These are phyloP conservation scores for Pseudogymnoascus pannorum DNA, from an alignment of 2,329 filamentous ascomycete genomes.

Conservation along the genomic window DNA sequence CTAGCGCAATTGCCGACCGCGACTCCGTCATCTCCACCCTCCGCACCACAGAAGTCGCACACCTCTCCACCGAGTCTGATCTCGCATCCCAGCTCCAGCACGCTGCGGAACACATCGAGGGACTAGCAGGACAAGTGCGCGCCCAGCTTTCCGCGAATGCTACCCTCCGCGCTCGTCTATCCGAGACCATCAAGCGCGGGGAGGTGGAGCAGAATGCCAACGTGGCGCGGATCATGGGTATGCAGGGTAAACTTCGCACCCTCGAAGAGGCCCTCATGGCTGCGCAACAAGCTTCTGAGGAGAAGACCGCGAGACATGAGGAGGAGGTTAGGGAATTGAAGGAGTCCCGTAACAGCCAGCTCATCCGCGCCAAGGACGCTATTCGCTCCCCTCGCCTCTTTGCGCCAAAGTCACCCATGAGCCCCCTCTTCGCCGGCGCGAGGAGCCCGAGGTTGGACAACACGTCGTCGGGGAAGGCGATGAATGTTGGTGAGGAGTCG, in stretches of 20 bases:
- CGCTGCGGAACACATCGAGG: slow-evolving; percentile 70
- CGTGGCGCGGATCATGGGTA: slow-evolving; percentile 70
- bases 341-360: slow-evolving; percentile 68
- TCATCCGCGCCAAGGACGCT: slow-evolving; percentile 62
- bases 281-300: slow-evolving; percentile 82
- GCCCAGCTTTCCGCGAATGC: slow-evolving; percentile 74
- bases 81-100: slow-evolving; percentile 64
- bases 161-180: slow-evolving; percentile 66
- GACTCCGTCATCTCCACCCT: slow-evolving; percentile 61
- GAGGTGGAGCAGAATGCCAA: slow-evolving; percentile 77
- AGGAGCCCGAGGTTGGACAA: slow-evolving; percentile 48
- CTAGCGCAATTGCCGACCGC: slow-evolving; percentile 62
- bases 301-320: slow-evolving; percentile 74
- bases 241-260: slow-evolving; percentile 71
- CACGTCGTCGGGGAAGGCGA: slow-evolving; percentile 45
- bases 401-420: slow-evolving; percentile 52
- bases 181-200: slow-evolving; percentile 72
- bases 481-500: slow-evolving; percentile 61
- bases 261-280: slow-evolving; percentile 79
- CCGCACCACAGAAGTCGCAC: slow-evolving; percentile 47
- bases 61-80: slow-evolving; percentile 52
- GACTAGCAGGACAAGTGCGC: slow-evolving; percentile 70
- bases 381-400: slow-evolving; percentile 41
- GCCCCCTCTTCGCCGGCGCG: slow-evolving; percentile 50
- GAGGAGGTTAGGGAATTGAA: slow-evolving; percentile 71